Conservation (phyloP, 495 filamentous ascomycete species). For the Cetradonia linearis region DNA sequence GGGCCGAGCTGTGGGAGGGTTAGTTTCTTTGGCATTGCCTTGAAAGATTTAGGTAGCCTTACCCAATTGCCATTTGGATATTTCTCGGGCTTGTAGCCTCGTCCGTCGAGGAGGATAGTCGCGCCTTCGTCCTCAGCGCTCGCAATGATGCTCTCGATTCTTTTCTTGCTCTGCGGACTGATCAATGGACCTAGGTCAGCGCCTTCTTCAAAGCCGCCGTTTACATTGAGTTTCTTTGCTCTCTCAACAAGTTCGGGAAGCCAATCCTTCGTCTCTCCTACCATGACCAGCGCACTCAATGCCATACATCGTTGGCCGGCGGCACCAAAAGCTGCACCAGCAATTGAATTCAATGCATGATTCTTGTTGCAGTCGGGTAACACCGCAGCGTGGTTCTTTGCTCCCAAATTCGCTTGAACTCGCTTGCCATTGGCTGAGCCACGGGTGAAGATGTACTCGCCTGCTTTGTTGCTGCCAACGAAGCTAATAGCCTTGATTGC, state of each 20-base stretch:
- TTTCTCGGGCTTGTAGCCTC: slow-evolving; percentile 77
- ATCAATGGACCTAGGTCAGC: slow-evolving; percentile 97
- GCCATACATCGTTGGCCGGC: slow-evolving; percentile 98
- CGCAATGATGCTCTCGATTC: slow-evolving; percentile 82
- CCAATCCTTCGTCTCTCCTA: slow-evolving; percentile 92
- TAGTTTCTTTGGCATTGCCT: not conserved
- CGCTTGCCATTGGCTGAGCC: slow-evolving; percentile 84
- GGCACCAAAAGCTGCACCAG: slow-evolving; percentile 91
- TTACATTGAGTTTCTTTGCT: slow-evolving; percentile 78
- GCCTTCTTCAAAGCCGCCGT: slow-evolving; percentile 89
- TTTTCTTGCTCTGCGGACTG: slow-evolving; percentile 77
- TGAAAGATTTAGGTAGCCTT: slow-evolving; percentile 25
- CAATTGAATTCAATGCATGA: slow-evolving; percentile 86
- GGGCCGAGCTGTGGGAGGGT: slow-evolving; percentile 51
- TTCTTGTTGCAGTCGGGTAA: slow-evolving; percentile 98
- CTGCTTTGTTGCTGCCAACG: slow-evolving; percentile 91
- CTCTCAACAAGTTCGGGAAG: slow-evolving; percentile 81
- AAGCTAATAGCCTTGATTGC: slow-evolving; percentile 97
- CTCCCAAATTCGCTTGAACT: slow-evolving; percentile 96
- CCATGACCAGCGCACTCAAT: slow-evolving; percentile 83
- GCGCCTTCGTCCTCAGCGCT: slow-evolving; percentile 88
- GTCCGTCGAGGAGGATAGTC: slow-evolving; percentile 86
- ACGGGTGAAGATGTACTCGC: slow-evolving; percentile 90
- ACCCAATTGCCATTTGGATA: slow-evolving; percentile 97
- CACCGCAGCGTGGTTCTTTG: slow-evolving; percentile 96